Percentiles rank a stretch among this genome's conserved stretches.
These are phyloP conservation scores for Salix exigua DNA, from an alignment of 345 rosid genomes.

Conservation along the genomic window DNA sequence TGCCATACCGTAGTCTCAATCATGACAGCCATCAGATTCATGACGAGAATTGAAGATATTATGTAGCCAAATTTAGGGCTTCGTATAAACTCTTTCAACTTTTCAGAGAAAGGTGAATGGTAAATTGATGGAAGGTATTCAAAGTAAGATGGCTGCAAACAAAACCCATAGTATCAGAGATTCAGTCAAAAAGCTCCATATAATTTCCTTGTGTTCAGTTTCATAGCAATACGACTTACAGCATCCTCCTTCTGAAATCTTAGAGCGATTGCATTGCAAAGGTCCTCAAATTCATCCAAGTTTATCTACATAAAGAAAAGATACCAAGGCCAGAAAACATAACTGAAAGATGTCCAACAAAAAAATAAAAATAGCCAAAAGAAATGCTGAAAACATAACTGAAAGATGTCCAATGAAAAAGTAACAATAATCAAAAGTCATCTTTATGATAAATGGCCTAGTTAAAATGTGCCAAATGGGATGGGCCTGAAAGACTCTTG, in stretches of 20 bases:
- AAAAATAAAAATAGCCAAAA: too few species aligned
- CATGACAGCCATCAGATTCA: conserved; percentile 79
- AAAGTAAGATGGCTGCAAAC: conserved; percentile 69
- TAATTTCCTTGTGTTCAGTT: conserved; percentile 4
- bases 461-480: too few species aligned
- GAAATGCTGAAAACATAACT: neutral
- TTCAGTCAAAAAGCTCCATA: neutral
- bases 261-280: conserved; percentile 91
- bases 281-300: conserved; percentile 82
- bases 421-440: neutral
- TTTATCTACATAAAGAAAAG: conserved; percentile 54
- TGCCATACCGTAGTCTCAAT: conserved; percentile 86
- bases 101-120: conserved; percentile 62
- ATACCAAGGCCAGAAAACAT: conserved; percentile 8
- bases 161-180: conserved; percentile 17
- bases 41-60: conserved; percentile 63
- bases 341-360: neutral
- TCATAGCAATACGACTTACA: conserved; percentile 49
- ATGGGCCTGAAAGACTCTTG: too few species aligned
- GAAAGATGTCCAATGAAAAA: neutral
- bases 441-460: neutral
- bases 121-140: conserved; percentile 60
- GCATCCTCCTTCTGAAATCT: conserved; percentile 85
- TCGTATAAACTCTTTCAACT: conserved; percentile 63
- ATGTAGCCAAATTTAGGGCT: conserved; percentile 68